Evolutionary conservation across 2,329 filamentous ascomycete genomes (phyloP).

Genomic region (Xylaria sp.): DNA sequence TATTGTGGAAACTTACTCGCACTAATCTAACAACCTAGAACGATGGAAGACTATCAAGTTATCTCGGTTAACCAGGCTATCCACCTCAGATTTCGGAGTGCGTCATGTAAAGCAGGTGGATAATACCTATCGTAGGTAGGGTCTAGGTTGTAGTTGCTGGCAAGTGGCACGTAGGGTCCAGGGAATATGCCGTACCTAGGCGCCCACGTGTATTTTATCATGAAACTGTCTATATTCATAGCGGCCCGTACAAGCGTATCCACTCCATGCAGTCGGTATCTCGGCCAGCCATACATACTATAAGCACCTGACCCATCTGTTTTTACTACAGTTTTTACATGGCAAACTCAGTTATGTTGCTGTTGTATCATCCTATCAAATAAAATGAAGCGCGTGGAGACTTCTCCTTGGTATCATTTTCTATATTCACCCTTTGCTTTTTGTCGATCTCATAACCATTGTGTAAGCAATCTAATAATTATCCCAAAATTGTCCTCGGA

Average conservation of each 20-base stretch:
- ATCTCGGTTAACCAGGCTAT: conserved; percentile 2
- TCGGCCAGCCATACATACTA: neutral
- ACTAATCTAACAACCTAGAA: neutral
- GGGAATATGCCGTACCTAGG: conserved; percentile 3
- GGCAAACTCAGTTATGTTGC: neutral
- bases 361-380: neutral
- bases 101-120: conserved; percentile 3
- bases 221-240: conserved; percentile 5
- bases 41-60: neutral
- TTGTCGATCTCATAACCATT: neutral
- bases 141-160: conserved; percentile 4
- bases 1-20: conserved; percentile 9
- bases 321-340: neutral
- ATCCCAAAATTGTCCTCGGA: neutral
- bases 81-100: conserved; percentile 7
- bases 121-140: conserved; percentile 14
- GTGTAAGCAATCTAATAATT: neutral
- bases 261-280: conserved; percentile 4
- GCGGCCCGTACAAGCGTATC: conserved; percentile 27
- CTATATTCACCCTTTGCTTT: neutral
- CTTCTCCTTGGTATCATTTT: neutral
- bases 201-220: conserved; percentile 1
- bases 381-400: neutral
- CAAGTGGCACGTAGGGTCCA: conserved; percentile 13
- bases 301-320: neutral